These are phyloP conservation scores for Thalia dealbata DNA, from an alignment of 176 grass and related monocot species.

Conservation along the genomic window DNA sequence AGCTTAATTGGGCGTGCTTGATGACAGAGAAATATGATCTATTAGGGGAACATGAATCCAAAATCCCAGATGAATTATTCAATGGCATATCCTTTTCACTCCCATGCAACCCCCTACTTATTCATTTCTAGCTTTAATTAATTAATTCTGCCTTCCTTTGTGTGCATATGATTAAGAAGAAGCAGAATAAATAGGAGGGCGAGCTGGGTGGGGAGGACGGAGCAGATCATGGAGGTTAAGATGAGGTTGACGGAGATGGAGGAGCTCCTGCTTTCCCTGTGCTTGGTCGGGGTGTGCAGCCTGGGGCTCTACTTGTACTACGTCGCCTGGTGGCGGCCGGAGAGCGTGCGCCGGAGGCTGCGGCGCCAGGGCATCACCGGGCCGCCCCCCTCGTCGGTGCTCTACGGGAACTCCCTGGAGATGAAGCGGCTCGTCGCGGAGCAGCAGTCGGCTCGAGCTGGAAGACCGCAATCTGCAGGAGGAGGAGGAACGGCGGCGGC, in stretches of 20 bases:
- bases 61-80: no score
- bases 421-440: slow-evolving; percentile 40
- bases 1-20: no score
- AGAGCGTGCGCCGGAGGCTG: slow-evolving; percentile 45
- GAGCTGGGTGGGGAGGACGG: no score
- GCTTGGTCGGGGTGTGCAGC: slow-evolving; percentile 39
- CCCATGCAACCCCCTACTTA: no score
- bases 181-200: no score
- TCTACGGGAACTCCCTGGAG: slow-evolving; percentile 71
- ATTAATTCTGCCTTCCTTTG: no score
- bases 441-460: slow-evolving; percentile 9
- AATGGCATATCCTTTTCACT: no score
- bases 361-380: slow-evolving; percentile 56
- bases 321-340: slow-evolving; percentile 46
- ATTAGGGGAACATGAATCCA: background rate
- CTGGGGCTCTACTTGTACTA: slow-evolving; percentile 63
- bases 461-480: background rate
- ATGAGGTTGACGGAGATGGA: slow-evolving; percentile 9
- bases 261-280: slow-evolving; percentile 34
- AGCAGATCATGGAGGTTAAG: no score
- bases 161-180: no score
- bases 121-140: no score
- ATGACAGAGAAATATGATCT: no score
- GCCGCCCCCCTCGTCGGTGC: slow-evolving; percentile 56
- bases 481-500: background rate